phyloP scores from a whole-genome alignment of 305 asterid genomes.

The Rubia occidens region DNA sequence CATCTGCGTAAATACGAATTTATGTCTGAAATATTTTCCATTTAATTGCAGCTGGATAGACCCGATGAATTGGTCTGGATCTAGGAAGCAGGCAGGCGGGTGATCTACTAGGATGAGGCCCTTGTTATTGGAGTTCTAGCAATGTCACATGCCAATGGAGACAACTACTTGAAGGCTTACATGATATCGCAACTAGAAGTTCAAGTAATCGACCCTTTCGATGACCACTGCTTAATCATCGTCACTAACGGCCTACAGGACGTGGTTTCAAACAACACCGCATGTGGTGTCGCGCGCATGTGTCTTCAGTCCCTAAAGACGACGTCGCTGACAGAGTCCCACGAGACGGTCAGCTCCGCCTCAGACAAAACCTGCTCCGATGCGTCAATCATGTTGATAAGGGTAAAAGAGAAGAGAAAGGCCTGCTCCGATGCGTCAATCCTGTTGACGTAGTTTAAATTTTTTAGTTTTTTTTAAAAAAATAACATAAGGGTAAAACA shows the following conservation, averaged over 20 bases:
- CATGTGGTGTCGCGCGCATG: conserved; percentile 82
- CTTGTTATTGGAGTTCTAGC: conserved; percentile 87
- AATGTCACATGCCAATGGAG: conserved; percentile 93
- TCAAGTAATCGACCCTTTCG: conserved; percentile 46
- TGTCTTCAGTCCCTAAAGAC: conserved; percentile 51
- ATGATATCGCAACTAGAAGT: conserved; percentile 85
- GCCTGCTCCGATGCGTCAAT: too few relatives aligned
- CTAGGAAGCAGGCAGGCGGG: conserved; percentile 84
- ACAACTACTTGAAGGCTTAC: conserved; percentile 69
- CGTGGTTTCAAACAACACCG: conserved; percentile 80
- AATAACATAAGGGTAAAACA: too few relatives aligned
- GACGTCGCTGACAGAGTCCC: conserved; percentile 39
- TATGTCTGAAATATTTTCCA: not conserved
- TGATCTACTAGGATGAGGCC: conserved; percentile 82
- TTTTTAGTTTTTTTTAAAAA: too few relatives aligned
- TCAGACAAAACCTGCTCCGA: conserved; percentile 71
- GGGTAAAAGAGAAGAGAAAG: too few relatives aligned
- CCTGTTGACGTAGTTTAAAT: too few relatives aligned
- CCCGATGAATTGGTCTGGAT: conserved; percentile 75
- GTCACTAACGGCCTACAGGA: conserved; percentile 93
- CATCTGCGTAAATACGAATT: not conserved
- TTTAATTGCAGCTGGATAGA: conserved; percentile 55
- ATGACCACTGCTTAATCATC: conserved; percentile 65
- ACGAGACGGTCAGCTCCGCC: conserved; percentile 49
- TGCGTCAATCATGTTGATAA: conserved; percentile 75